Evolutionary conservation across 257 asterid genomes (phyloP).

Genomic region (Ilex aquifolium): DNA sequence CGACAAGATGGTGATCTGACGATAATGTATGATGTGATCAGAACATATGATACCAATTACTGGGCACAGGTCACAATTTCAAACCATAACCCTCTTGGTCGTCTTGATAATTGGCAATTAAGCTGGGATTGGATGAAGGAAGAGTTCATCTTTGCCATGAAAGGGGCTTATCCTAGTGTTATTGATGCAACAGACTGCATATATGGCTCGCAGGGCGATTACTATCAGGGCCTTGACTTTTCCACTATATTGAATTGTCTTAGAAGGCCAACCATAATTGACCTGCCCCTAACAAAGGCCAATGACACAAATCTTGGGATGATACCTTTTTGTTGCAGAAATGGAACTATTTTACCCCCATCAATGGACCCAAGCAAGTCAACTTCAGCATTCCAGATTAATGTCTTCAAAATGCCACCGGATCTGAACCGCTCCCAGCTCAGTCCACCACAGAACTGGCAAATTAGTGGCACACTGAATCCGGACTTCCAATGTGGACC

Average conservation of each 20-base stretch:
- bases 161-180: conserved; percentile 76
- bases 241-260: conserved; percentile 68
- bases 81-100: conserved; percentile 77
- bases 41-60: conserved; percentile 67
- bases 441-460: conserved; percentile 79
- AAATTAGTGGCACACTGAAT: conserved; percentile 56
- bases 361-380: conserved; percentile 88
- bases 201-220: conserved; percentile 67
- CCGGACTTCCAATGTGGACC: conserved; percentile 87
- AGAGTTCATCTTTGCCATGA: conserved; percentile 72
- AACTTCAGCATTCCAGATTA: conserved; percentile 67
- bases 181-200: conserved; percentile 66
- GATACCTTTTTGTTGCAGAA: conserved; percentile 84
- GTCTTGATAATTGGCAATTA: conserved; percentile 83
- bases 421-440: conserved; percentile 74
- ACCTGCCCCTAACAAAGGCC: conserved; percentile 64
- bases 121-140: conserved; percentile 99
- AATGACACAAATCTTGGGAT: conserved; percentile 65
- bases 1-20: conserved; percentile 76
- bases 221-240: conserved; percentile 54
- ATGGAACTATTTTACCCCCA: conserved; percentile 89
- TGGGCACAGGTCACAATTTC: conserved; percentile 81
- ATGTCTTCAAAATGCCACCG: conserved; percentile 90
- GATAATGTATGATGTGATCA: conserved; percentile 62
- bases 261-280: conserved; percentile 71